Evolutionary conservation across 2,329 filamentous ascomycete species (phyloP).

Genomic region (Fusarium palustre): DNA sequence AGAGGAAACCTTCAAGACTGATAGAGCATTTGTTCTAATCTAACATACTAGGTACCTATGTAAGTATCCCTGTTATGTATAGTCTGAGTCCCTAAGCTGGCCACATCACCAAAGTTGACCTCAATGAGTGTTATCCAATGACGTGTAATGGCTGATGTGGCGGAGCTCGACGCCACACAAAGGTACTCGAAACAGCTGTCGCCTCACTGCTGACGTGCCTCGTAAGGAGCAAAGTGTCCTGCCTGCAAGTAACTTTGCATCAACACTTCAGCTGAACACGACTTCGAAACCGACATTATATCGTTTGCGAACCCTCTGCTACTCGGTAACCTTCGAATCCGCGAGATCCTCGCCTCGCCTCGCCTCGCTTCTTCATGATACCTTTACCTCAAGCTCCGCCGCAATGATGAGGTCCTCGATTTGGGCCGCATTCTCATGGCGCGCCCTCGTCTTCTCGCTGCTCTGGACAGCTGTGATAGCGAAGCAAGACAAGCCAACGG

Average conservation of each 20-base stretch:
- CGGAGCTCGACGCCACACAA: slow-evolving; percentile 41
- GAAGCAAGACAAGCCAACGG: slow-evolving; percentile 74
- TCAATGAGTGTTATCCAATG: slow-evolving; percentile 17
- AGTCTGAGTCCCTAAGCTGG: neutral
- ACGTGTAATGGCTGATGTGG: slow-evolving; percentile 37
- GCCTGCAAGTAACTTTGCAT: slow-evolving; percentile 34
- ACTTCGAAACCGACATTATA: slow-evolving; percentile 18
- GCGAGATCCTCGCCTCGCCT: slow-evolving; percentile 23
- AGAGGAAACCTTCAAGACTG: neutral
- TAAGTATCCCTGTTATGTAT: neutral
- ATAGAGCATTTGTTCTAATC: neutral
- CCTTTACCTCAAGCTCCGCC: slow-evolving; percentile 47
- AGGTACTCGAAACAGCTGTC: slow-evolving; percentile 43
- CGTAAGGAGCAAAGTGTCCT: slow-evolving; percentile 46
- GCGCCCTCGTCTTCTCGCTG: slow-evolving; percentile 64
- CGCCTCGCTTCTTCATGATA: slow-evolving; percentile 57
- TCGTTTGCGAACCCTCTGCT: slow-evolving; percentile 3
- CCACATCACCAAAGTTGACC: neutral
- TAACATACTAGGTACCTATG: too few species aligned
- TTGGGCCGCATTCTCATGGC: slow-evolving; percentile 61
- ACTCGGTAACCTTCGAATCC: slow-evolving; percentile 2
- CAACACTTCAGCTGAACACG: slow-evolving; percentile 22
- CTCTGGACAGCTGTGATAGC: slow-evolving; percentile 57
- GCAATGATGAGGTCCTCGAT: slow-evolving; percentile 67
- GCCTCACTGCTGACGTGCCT: slow-evolving; percentile 47